phyloP scores from a whole-genome alignment of 768 basidiomycete genomes.

The Mycena venus region DNA sequence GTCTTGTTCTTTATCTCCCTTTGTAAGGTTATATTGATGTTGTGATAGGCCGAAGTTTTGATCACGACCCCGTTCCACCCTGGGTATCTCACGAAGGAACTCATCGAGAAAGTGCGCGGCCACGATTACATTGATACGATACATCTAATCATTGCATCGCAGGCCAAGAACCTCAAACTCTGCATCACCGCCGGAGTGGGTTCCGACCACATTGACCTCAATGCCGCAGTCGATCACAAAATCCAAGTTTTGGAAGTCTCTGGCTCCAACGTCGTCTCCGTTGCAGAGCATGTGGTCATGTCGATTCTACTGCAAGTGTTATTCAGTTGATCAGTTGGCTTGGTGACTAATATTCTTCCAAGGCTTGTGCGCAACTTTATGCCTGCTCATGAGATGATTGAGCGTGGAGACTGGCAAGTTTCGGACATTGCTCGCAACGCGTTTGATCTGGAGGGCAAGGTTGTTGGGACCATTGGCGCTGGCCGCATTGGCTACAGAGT shows the following conservation, averaged over 20 bases:
- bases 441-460: conserved; percentile 92
- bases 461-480: conserved; percentile 91
- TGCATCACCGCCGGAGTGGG: conserved; percentile 94
- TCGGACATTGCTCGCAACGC: conserved; percentile 86
- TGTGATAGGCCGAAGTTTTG: conserved; percentile 75
- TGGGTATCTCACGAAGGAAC: conserved; percentile 82
- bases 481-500: conserved; percentile 89
- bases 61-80: conserved; percentile 92
- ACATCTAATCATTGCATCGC: conserved; percentile 12
- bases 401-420: conserved; percentile 89
- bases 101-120: conserved; percentile 71
- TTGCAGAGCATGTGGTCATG: conserved; percentile 94
- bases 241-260: conserved; percentile 91
- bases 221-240: conserved; percentile 84
- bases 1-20: conserved; percentile 48
- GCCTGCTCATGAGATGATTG: conserved; percentile 92
- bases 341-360: neutral
- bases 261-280: conserved; percentile 91
- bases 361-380: conserved; percentile 89
- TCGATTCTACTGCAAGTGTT: conserved; percentile 73
- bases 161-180: conserved; percentile 92
- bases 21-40: conserved; percentile 24
- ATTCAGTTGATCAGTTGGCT: neutral
- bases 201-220: conserved; percentile 91
- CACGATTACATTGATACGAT: neutral